Evolutionary conservation across 108 stramenopile genomes (phyloP).

Genomic region (Parmales sp.): DNA sequence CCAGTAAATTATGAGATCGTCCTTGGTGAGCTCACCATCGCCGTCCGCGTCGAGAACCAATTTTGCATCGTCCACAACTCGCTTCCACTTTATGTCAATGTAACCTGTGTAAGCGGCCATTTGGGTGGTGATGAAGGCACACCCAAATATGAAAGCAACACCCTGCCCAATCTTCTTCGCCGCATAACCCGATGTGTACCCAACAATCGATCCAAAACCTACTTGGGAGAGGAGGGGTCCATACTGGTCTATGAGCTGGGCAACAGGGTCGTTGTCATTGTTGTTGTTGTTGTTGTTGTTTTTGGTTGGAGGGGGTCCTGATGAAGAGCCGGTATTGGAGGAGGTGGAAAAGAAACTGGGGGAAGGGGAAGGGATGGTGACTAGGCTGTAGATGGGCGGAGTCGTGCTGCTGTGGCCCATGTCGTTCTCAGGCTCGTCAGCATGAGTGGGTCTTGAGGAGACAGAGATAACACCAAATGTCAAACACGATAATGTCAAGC

Average conservation of each 20-base stretch:
- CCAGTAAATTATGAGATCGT: conserved; percentile 68
- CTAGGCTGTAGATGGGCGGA: too few relatives aligned
- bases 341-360: too few relatives aligned
- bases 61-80: conserved; percentile 50
- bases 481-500: too few relatives aligned
- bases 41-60: conserved; percentile 50
- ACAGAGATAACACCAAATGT: too few relatives aligned
- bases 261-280: conserved; percentile 18
- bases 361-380: too few relatives aligned
- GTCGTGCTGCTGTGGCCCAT: too few relatives aligned
- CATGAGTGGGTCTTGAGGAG: too few relatives aligned
- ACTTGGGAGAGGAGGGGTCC: conserved; percentile 42
- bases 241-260: conserved; percentile 28
- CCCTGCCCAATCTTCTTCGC: conserved; percentile 66
- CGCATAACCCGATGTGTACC: conserved; percentile 76
- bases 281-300: too few relatives aligned
- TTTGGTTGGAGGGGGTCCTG: not conserved
- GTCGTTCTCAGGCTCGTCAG: too few relatives aligned
- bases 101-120: conserved; percentile 52
- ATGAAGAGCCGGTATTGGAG: too few relatives aligned
- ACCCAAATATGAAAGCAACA: conserved; percentile 56
- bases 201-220: conserved; percentile 62
- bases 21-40: conserved; percentile 47
- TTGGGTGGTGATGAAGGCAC: conserved; percentile 64
- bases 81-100: conserved; percentile 75